Evolutionary conservation across 768 basidiomycete species (phyloP), one percentile per base, ranked within the genome.

Genomic region (Hysterangium stoloniferum): DNA sequence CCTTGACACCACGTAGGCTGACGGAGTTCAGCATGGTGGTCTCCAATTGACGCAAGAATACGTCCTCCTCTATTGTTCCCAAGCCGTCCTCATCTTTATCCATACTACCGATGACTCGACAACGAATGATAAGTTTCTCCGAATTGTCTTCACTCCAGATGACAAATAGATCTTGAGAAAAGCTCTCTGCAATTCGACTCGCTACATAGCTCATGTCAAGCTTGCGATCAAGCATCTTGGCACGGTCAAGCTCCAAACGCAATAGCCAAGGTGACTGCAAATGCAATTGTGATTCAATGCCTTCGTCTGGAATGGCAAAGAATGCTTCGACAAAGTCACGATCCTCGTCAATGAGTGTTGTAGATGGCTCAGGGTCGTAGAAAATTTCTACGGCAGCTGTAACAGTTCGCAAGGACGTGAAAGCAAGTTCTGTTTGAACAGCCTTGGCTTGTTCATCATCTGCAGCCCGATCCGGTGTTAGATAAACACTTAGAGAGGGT

Each of bases 81-180:
- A 78, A 69, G 29, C 80, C 82, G 49, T 90, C 87, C 20, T 91
- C 88, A 17, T 91, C 86, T 65, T 95, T 93, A 58, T 93, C 87
- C 7, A 75, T 76, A 34, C 83, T 82, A 36, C 87, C 86, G 44
- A 88, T 67, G 6, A 98, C 86, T 73, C 96, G 90, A 66, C 96
- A 95, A 38, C 96, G 95, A 58, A 99, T 87, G 59, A 98, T 79
- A 9, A 98, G 80, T 71, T 97, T 97, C 67, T 95, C 90, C 2
- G 95, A 89, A 68, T 96, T 97, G 67, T 97, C 95, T 75, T 97
- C 95, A 56, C 90, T 93, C 87, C 93, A 96, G 57, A 98, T 96
- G 65, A 97, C 92, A 66, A 97, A 97, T 12, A 97, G 72, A 62
- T 97, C 95, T 2, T 89, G 85, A 64, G 92, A 89, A 74, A 98